Percentiles rank a stretch among this genome's conserved stretches.
Evolutionary conservation across 78 protist genomes (phyloP).

Genomic region (Dictyostelium capitatum): DNA sequence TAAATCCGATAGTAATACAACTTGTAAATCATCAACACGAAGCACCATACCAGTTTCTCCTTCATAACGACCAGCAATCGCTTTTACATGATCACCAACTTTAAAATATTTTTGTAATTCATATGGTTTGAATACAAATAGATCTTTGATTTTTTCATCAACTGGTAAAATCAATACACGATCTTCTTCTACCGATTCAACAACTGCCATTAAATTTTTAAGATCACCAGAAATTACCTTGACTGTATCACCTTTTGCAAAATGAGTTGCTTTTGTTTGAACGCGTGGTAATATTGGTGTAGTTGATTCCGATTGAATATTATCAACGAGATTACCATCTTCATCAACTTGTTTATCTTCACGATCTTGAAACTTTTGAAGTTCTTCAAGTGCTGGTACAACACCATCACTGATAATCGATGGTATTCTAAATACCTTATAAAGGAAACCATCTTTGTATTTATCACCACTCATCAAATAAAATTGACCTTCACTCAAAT

Average conservation of each 20-base stretch:
- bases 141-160: conserved; percentile 43
- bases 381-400: conserved; percentile 69
- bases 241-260: conserved; percentile 79
- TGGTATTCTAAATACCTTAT: conserved; percentile 29
- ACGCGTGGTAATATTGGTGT: conserved; percentile 31
- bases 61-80: conserved; percentile 72
- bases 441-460: conserved; percentile 75
- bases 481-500: neutral
- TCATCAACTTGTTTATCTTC: neutral
- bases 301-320: neutral
- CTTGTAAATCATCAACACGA: conserved; percentile 58
- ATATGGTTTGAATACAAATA: conserved; percentile 32
- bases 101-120: conserved; percentile 78
- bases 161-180: conserved; percentile 35
- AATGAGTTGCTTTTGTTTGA: conserved; percentile 12
- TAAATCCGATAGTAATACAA: conserved; percentile 70
- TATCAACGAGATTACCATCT: neutral
- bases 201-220: conserved; percentile 63
- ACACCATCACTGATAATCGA: conserved; percentile 57
- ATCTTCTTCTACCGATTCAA: conserved; percentile 74
- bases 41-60: conserved; percentile 87
- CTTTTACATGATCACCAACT: conserved; percentile 85
- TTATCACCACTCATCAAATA: conserved; percentile 47
- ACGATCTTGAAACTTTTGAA: conserved; percentile 66
- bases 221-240: conserved; percentile 81